Percentiles rank a stretch among this genome's conserved stretches.
Conservation (phyloP, 1,284 basidiomycete species). For the Sanguinoderma infundibulare region DNA sequence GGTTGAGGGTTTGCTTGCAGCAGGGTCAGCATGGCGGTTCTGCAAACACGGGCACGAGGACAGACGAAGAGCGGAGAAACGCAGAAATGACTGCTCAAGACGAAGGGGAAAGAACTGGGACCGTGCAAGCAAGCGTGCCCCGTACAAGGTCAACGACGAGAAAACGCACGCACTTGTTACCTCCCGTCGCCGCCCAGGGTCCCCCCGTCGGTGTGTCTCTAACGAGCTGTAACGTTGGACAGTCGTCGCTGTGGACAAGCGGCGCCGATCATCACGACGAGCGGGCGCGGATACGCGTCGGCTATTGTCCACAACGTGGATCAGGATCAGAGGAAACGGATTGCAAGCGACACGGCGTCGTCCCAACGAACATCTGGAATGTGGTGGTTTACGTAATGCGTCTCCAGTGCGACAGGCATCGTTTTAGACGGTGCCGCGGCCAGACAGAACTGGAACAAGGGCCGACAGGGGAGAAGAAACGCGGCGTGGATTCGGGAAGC, state of each 20-base stretch:
- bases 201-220: not conserved
- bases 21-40: not conserved
- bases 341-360: not conserved
- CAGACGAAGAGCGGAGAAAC: not conserved
- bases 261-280: not conserved
- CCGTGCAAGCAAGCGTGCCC: not conserved
- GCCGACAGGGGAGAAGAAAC: not conserved
- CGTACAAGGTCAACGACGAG: slow-evolving; percentile 1
- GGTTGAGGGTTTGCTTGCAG: slow-evolving; percentile 38
- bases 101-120: not conserved
- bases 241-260: too few species aligned
- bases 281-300: not conserved
- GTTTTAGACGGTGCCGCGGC: not conserved
- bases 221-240: too few species aligned
- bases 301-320: slow-evolving; percentile 9
- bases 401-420: not conserved
- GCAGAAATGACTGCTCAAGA: not conserved
- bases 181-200: not conserved
- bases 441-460: not conserved
- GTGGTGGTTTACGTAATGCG: slow-evolving; percentile 6
- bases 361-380: not conserved
- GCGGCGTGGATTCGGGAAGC: not conserved
- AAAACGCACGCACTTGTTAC: slow-evolving; percentile 2
- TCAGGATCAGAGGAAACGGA: slow-evolving; percentile 16
- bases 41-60: not conserved